A percentile compares a stretch with the other conserved stretches of the same genome.
phyloP scores from a whole-genome alignment of 805 yeast genomes.

The Komagataella kurtzmanii region DNA sequence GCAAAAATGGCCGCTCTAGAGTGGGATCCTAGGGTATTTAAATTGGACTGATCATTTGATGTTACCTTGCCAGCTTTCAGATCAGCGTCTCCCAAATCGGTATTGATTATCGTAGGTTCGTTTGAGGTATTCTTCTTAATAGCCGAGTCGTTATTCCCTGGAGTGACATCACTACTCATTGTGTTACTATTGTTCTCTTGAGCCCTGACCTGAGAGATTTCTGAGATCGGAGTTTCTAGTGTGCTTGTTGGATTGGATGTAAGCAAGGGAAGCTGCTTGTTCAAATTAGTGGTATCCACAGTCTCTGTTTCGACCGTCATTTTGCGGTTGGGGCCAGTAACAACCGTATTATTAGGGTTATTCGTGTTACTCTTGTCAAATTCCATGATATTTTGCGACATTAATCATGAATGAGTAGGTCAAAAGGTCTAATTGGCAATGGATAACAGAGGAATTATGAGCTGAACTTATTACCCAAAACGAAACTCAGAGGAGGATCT shows the following conservation, averaged over 20 bases:
- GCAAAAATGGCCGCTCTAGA: slow-evolving; percentile 90
- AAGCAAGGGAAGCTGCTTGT: neutral
- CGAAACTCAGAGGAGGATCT: neutral
- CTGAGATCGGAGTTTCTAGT: slow-evolving; percentile 1
- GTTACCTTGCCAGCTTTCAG: neutral
- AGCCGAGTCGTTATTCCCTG: neutral
- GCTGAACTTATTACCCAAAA: neutral
- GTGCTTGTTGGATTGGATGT: neutral
- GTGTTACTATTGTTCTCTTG: slow-evolving; percentile 8
- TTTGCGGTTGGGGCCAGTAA: neutral
- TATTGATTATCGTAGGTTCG: neutral
- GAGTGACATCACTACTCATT: slow-evolving; percentile 10
- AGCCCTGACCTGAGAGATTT: slow-evolving; percentile 1
- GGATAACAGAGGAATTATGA: neutral
- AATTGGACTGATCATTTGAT: neutral
- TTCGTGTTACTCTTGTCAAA: neutral
- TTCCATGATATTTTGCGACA: neutral
- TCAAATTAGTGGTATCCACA: slow-evolving; percentile 25
- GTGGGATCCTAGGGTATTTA: slow-evolving; percentile 19
- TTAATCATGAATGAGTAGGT: neutral
- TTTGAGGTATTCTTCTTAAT: neutral
- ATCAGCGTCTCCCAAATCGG: neutral
- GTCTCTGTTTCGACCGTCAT: slow-evolving; percentile 54
- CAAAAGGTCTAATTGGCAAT: neutral
- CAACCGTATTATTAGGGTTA: neutral